A percentile compares a stretch with the other conserved stretches of the same genome.
Evolutionary conservation across 164 flowering plant genomes (phyloP).

Genomic region (Paratinospora sagittata): DNA sequence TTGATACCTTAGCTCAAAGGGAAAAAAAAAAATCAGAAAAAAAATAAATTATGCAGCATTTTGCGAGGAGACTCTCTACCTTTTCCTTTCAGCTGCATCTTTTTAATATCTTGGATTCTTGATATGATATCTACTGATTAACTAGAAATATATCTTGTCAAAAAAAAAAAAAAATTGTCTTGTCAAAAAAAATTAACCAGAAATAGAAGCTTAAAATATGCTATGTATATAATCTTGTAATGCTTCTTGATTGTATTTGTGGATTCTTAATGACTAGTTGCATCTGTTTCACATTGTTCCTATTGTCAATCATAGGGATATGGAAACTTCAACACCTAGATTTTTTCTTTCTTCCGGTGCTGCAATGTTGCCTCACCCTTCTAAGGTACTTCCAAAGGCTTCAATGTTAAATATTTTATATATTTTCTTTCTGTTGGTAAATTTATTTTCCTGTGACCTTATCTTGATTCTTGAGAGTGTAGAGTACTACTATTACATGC

Average conservation of each 20-base stretch:
- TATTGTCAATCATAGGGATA: conserved; percentile 26
- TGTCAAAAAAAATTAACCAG: too few species aligned
- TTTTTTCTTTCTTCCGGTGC: conserved; percentile 43
- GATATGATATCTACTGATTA: not conserved
- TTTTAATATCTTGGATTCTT: not conserved
- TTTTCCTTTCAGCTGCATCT: not conserved
- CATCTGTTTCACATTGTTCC: conserved; percentile 9
- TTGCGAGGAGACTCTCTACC: not conserved
- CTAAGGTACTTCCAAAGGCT: conserved; percentile 36
- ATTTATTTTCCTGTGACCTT: conserved; percentile 3
- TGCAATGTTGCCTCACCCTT: conserved; percentile 49
- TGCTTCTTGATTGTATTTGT: conserved; percentile 9
- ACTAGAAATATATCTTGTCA: too few species aligned
- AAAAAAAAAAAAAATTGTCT: too few species aligned
- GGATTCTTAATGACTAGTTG: too few species aligned
- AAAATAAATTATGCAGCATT: not conserved
- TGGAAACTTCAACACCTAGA: conserved; percentile 16
- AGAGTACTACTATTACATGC: too few species aligned
- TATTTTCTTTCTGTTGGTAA: not conserved
- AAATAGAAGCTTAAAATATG: not conserved
- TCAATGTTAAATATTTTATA: not conserved
- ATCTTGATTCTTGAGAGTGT: not conserved
- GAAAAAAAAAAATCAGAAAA: too few species aligned
- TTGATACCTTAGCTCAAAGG: too few species aligned
- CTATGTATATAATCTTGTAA: not conserved